Conservation (phyloP, 345 rosid genomes). For the Eucalyptus regnans region DNA sequence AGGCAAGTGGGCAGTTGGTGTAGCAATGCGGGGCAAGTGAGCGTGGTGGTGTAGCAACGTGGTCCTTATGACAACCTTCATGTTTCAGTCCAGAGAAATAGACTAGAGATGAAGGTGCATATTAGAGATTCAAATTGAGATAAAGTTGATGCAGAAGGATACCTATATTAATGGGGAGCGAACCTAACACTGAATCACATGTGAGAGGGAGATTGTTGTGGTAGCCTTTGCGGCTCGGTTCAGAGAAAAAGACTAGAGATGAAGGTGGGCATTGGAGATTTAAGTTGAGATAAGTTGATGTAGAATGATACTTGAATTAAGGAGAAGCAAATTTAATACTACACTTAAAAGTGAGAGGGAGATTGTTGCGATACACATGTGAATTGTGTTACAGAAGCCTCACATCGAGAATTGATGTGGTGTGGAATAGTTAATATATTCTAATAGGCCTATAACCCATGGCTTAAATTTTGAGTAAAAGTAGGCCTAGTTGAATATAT, state of each 20-base stretch:
- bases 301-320: too few relatives aligned
- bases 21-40: neutral
- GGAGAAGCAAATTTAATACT: neutral
- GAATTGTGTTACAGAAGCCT: neutral
- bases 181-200: neutral
- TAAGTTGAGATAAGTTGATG: neutral
- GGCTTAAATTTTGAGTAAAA: too few relatives aligned
- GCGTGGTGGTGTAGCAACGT: fast-evolving
- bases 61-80: neutral
- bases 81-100: neutral
- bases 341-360: neutral
- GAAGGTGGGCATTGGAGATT: too few relatives aligned
- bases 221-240: neutral
- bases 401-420: too few relatives aligned
- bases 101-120: neutral
- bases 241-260: too few relatives aligned
- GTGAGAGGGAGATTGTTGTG: neutral
- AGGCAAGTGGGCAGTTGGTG: neutral
- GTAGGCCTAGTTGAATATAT: neutral
- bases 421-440: too few relatives aligned
- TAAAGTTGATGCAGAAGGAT: neutral
- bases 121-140: neutral
- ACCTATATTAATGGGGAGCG: neutral
- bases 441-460: too few relatives aligned
- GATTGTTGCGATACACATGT: too few relatives aligned